Percentiles rank a stretch among this genome's conserved stretches.
Evolutionary conservation across 345 rosid genomes (phyloP).

Genomic region (Pistacia integerrima): DNA sequence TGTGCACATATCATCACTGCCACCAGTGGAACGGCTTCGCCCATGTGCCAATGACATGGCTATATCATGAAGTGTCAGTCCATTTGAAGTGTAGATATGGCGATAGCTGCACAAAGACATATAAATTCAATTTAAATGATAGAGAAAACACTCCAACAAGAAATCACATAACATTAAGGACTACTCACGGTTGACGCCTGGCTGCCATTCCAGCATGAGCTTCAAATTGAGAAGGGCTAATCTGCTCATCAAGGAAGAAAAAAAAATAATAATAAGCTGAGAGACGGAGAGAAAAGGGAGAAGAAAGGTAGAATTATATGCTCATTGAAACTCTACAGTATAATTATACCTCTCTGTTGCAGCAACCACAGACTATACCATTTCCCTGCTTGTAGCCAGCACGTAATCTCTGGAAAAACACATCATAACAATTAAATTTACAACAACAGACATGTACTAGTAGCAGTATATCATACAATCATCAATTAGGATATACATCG

Average conservation of each 20-base stretch:
- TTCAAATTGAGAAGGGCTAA: constrained; percentile 99
- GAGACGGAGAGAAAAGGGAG: constrained; percentile 4
- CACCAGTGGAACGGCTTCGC: constrained; percentile 62
- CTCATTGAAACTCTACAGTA: not conserved
- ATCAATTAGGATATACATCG: constrained; percentile 10
- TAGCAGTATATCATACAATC: constrained; percentile 11
- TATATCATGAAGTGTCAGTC: constrained; percentile 88
- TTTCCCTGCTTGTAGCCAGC: constrained; percentile 83
- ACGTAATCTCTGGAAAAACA: constrained; percentile 55
- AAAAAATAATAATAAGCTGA: constrained; percentile 4
- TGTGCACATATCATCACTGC: constrained; percentile 87
- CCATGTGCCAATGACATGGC: constrained; percentile 86
- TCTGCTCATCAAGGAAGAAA: constrained; percentile 42
- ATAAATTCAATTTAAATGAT: constrained; percentile 13
- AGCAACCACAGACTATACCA: constrained; percentile 88
- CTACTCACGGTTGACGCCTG: constrained; percentile 98
- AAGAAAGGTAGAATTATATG: not conserved
- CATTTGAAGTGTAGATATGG: constrained; percentile 82
- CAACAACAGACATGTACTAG: constrained; percentile 11
- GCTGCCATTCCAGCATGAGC: constrained; percentile 99
- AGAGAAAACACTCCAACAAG: constrained; percentile 11
- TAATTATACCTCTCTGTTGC: constrained; percentile 67
- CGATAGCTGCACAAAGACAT: constrained; percentile 65
- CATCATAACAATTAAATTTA: constrained; percentile 8
- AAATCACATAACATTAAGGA: constrained; percentile 15